Evolutionary conservation across 1,139 yeast species (phyloP).

Genomic region (Lodderomyces metapsilosis): DNA sequence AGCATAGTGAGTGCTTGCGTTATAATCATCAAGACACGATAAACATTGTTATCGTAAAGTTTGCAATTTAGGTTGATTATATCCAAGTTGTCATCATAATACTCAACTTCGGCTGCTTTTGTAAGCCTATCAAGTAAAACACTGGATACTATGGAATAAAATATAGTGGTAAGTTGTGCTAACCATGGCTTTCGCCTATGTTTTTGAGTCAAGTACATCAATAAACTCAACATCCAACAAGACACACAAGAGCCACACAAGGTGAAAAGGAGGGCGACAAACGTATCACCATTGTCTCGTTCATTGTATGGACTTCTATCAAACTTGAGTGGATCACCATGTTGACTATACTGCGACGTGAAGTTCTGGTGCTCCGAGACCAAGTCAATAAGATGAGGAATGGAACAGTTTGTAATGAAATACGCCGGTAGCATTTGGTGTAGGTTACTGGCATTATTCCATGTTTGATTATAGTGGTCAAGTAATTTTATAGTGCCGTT

Average conservation of each 20-base stretch:
- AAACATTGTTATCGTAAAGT: slow-evolving; percentile 28
- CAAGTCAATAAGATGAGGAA: slow-evolving; percentile 12
- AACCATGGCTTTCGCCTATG: slow-evolving; percentile 48
- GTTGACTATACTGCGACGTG: neutral
- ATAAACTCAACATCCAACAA: slow-evolving; percentile 53
- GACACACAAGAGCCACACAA: slow-evolving; percentile 45
- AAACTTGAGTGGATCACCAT: neutral
- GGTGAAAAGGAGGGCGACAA: slow-evolving; percentile 43
- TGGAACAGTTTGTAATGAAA: slow-evolving; percentile 43
- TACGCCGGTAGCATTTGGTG: slow-evolving; percentile 34
- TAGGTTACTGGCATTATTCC: slow-evolving; percentile 16
- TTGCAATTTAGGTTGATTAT: slow-evolving; percentile 30
- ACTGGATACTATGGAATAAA: slow-evolving; percentile 44
- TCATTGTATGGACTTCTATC: slow-evolving; percentile 22
- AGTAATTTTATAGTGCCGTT: slow-evolving; percentile 26
- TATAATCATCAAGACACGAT: slow-evolving; percentile 29
- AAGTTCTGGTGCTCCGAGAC: slow-evolving; percentile 8
- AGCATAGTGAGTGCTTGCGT: slow-evolving; percentile 35
- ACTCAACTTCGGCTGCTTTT: slow-evolving; percentile 30
- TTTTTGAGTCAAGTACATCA: slow-evolving; percentile 45
- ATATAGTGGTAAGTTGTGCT: slow-evolving; percentile 45
- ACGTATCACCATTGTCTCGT: slow-evolving; percentile 41
- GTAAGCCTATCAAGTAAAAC: slow-evolving; percentile 41
- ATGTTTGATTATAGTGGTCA: slow-evolving; percentile 18
- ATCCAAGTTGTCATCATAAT: slow-evolving; percentile 37